These are phyloP conservation scores for Mrakia hoshinonis DNA, from an alignment of 768 basidiomycete genomes.

Conservation along the genomic window DNA sequence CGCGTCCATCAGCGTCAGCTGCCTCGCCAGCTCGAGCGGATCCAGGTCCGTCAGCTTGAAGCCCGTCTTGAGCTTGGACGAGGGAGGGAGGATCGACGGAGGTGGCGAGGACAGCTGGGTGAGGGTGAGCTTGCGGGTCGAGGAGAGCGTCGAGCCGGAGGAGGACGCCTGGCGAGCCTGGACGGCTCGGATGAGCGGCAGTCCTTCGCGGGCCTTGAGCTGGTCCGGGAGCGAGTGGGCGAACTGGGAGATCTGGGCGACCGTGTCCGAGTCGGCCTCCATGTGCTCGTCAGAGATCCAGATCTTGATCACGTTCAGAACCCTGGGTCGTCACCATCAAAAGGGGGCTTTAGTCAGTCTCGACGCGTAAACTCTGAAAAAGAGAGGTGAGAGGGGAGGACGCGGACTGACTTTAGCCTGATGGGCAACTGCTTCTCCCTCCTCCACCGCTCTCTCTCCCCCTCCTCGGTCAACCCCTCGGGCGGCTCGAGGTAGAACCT, in stretches of 20 bases:
- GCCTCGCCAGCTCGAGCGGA: slow-evolving; percentile 78
- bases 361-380: neutral
- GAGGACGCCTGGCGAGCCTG: slow-evolving; percentile 28
- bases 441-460: slow-evolving; percentile 72
- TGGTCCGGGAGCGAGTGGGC: slow-evolving; percentile 11
- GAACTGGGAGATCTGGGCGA: slow-evolving; percentile 16
- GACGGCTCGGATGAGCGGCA: slow-evolving; percentile 34
- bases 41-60: slow-evolving; percentile 72
- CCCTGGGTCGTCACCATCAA: slow-evolving; percentile 54
- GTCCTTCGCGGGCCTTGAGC: slow-evolving; percentile 20
- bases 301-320: slow-evolving; percentile 79
- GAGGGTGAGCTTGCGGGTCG: slow-evolving; percentile 51
- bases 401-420: slow-evolving; percentile 63
- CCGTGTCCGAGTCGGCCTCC: slow-evolving; percentile 45
- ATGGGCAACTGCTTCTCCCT: slow-evolving; percentile 78
- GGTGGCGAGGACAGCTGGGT: slow-evolving; percentile 58
- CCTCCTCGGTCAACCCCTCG: slow-evolving; percentile 49
- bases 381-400: neutral
- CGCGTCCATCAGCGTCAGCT: slow-evolving; percentile 85
- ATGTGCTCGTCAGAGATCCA: slow-evolving; percentile 71
- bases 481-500: slow-evolving; percentile 75
- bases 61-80: slow-evolving; percentile 43
- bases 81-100: slow-evolving; percentile 60
- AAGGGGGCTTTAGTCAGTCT: neutral
- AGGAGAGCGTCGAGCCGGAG: no score